Base-by-base conservation (phyloP, 164 flowering plant species). In the Magnolia sinica region DNA sequence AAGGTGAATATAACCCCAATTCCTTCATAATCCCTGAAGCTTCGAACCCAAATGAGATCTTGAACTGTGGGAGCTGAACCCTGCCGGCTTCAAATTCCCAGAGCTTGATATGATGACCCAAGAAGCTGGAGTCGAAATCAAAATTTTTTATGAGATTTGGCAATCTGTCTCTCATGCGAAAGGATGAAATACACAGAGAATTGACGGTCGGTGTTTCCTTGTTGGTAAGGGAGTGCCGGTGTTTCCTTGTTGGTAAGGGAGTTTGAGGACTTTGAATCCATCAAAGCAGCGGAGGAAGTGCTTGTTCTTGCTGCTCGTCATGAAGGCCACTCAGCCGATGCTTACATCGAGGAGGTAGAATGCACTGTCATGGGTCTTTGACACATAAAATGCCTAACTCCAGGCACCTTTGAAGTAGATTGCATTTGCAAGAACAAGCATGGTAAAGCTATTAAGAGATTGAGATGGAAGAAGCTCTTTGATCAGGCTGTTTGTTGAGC, bases 371-470 rank as follows among this genome's bases (percentile, higher is more conserved):
- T 64, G 27, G 8, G 86, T 80, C 6, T 50, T 50, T 8, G 70
- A 61, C 58, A 1, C 10, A 24, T 77, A 58, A 49, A 84, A 81
- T 16, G 4, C 22, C 7, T 19, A 7, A 11, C 18, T 18, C 83
- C 85, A 83, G 1, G 20, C n/a, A 65, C 84, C 82, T 68, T 81
- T 81, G 73, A 84, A 81, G 71, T 83, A 83, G 18, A 83, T 75
- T 23, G 83, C 81, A 73, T 78, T 81, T 22, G 76, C 81, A 0
- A 78, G 70, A 0, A 81, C 72, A 31, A 79, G 50, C 27, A 9
- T 51, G 2, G 76, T 77, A 1, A 7, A 1, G 0, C 13, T 10
- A 31, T 59, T 7, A 19, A 77, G 8, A 13, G 78, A 74, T 4
- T 61, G 76, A 13, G 19, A 19, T 64, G 77, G 74, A 20, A 82